Evolutionary conservation across 257 asterid genomes (phyloP).

Genomic region (Solanum neorickii): DNA sequence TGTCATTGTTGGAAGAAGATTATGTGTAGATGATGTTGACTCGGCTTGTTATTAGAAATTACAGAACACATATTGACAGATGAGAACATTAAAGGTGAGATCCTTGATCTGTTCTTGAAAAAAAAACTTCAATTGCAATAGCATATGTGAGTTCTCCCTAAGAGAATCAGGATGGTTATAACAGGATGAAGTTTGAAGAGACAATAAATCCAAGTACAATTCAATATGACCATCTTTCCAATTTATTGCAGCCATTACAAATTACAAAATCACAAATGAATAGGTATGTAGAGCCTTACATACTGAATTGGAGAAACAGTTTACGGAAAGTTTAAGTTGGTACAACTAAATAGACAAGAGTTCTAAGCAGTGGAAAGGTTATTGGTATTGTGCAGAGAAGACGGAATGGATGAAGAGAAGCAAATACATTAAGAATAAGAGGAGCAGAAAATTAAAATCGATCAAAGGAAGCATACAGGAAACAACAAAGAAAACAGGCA

Average conservation of each 20-base stretch:
- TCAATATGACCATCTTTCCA: background rate
- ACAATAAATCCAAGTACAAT: background rate
- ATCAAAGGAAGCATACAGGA: background rate
- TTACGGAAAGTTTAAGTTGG: background rate
- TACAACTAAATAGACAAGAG: background rate
- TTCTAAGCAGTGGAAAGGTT: background rate
- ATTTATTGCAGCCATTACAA: background rate
- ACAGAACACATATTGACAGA: background rate
- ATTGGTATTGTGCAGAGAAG: background rate
- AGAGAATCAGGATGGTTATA: background rate
- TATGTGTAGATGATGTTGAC: background rate
- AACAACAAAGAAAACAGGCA: background rate
- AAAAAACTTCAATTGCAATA: background rate
- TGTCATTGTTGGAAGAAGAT: background rate
- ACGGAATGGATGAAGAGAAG: background rate
- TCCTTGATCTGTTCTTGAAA: background rate
- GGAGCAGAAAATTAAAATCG: background rate
- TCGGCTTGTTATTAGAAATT: no score
- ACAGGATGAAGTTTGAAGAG: background rate
- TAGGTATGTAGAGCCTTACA: background rate
- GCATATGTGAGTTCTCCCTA: background rate
- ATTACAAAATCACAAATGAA: background rate
- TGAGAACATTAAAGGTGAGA: background rate
- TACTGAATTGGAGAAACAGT: background rate
- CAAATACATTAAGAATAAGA: background rate